Percentiles rank a stretch among this genome's conserved stretches.
Conservation (phyloP, 1,284 basidiomycete genomes). For the Sanghuangporus sanghuang region DNA sequence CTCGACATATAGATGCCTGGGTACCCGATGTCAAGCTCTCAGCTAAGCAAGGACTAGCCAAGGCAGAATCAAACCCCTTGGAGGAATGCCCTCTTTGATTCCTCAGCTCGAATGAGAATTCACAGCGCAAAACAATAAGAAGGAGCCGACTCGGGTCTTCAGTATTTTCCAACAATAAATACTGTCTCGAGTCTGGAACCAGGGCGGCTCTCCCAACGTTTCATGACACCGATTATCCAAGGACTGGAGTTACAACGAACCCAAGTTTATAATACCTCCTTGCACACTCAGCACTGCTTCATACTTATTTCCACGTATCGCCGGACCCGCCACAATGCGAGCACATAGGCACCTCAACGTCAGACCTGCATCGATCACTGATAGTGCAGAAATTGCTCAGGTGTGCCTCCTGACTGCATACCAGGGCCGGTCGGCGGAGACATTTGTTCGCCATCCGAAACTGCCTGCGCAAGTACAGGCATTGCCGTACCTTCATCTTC, state of each 20-base stretch:
- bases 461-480: slow-evolving; percentile 10
- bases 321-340: slow-evolving; percentile 1
- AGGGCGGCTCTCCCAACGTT: neutral
- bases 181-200: no score
- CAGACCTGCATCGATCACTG: slow-evolving; percentile 9
- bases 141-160: neutral
- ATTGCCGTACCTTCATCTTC: slow-evolving; percentile 13
- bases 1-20: neutral
- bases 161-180: neutral
- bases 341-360: neutral
- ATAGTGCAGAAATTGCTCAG: slow-evolving; percentile 5
- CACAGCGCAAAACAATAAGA: neutral
- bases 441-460: slow-evolving; percentile 6
- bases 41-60: neutral
- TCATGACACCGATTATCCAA: neutral
- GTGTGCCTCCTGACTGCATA: slow-evolving; percentile 14
- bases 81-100: neutral
- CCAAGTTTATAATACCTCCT: neutral
- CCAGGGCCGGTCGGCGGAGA: slow-evolving; percentile 4
- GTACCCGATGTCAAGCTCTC: neutral
- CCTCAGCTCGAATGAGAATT: neutral
- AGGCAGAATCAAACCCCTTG: neutral
- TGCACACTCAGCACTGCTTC: neutral
- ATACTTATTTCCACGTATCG: neutral
- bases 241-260: neutral